phyloP scores from a whole-genome alignment of 2,329 filamentous ascomycete genomes.

The Cladorrhinum sp. region DNA sequence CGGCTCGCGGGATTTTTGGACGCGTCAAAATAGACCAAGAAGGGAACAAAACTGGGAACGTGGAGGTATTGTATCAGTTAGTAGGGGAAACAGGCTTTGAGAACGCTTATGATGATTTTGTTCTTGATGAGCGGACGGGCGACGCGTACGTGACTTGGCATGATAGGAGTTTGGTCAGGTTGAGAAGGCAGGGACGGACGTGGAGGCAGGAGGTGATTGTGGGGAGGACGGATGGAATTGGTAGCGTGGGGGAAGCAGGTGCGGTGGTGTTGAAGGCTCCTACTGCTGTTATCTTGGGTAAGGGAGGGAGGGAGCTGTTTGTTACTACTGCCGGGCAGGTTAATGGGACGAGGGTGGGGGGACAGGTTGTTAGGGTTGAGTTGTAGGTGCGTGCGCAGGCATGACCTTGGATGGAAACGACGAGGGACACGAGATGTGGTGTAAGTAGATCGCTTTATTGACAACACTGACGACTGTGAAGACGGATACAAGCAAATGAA shows the following conservation, averaged over 20 bases:
- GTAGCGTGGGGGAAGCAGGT: too few relatives aligned
- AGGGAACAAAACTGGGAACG: slow-evolving; percentile 1
- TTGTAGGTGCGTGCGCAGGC: neutral
- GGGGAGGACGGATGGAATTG: neutral
- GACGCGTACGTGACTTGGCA: slow-evolving; percentile 5
- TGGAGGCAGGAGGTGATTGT: slow-evolving; percentile 1
- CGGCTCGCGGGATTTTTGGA: slow-evolving; percentile 2
- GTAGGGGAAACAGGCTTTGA: neutral
- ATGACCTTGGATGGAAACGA: too few relatives aligned
- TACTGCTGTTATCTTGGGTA: neutral
- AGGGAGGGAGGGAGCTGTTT: neutral
- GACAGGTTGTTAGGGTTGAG: neutral
- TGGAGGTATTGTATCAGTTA: slow-evolving; percentile 1
- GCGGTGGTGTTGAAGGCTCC: neutral
- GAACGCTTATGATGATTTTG: slow-evolving; percentile 11
- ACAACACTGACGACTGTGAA: too few relatives aligned
- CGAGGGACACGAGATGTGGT: too few relatives aligned
- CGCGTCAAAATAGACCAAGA: slow-evolving; percentile 2
- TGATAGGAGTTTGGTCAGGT: neutral
- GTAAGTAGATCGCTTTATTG: too few relatives aligned
- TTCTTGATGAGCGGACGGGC: neutral
- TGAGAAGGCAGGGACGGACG: neutral
- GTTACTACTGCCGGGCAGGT: neutral
- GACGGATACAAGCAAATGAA: too few relatives aligned
- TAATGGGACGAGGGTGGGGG: neutral